A percentile compares a stretch with the other conserved stretches of the same genome.
These are phyloP conservation scores for Apophysomyces trapeziformis DNA, from an alignment of 371 early-diverging fungal species.

Conservation along the genomic window DNA sequence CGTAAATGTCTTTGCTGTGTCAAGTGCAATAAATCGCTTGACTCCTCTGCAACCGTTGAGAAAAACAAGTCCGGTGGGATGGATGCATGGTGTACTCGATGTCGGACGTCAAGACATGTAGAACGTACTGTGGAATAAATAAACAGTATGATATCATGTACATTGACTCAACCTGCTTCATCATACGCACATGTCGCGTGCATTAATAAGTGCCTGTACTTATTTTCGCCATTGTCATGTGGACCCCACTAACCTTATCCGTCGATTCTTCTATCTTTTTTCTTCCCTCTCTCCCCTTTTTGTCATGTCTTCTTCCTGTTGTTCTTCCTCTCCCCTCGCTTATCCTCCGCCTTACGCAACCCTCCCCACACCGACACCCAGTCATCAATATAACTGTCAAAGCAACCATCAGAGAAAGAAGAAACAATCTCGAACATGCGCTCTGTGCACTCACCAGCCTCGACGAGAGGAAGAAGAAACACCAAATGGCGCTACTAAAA, in stretches of 20 bases:
- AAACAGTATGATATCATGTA: neutral
- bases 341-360: conserved; percentile 22
- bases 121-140: too few species aligned
- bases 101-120: conserved; percentile 10
- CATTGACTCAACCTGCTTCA: too few species aligned
- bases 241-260: neutral
- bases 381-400: neutral
- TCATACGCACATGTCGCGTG: too few species aligned
- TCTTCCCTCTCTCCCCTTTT: neutral
- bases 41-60: conserved; percentile 44
- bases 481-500: neutral
- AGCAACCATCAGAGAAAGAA: conserved; percentile 15
- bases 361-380: neutral
- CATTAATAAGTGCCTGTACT: too few species aligned
- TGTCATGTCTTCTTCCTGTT: conserved; percentile 16
- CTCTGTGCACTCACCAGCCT: conserved; percentile 11
- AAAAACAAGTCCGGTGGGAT: conserved; percentile 24
- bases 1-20: conserved; percentile 41
- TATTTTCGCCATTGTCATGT: neutral
- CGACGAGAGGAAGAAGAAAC: neutral
- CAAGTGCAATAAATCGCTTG: conserved; percentile 41
- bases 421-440: conserved; percentile 3
- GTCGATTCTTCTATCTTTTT: neutral
- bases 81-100: conserved; percentile 43
- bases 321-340: conserved; percentile 4